phyloP scores from a whole-genome alignment of 352 stramenopile species.

The Phytophthora multivora region DNA sequence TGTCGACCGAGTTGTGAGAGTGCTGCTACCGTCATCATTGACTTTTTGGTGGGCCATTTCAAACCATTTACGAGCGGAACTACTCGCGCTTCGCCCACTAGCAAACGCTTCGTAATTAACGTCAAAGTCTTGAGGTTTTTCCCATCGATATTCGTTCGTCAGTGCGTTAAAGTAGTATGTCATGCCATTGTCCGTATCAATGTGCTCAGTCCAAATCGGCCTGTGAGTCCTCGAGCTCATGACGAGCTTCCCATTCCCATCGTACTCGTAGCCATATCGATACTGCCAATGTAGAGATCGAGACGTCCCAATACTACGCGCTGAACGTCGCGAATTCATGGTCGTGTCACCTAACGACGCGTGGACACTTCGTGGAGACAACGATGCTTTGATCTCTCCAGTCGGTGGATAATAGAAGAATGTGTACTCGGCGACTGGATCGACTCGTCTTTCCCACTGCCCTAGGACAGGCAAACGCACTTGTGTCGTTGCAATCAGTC shows the following conservation, averaged over 20 bases:
- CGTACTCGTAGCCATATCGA: slow-evolving; percentile 75
- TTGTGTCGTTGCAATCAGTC: slow-evolving; percentile 39
- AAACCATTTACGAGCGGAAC: slow-evolving; percentile 74
- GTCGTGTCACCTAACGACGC: slow-evolving; percentile 25
- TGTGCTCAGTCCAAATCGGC: slow-evolving; percentile 71
- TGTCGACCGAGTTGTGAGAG: slow-evolving; percentile 37
- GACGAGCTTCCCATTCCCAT: slow-evolving; percentile 43
- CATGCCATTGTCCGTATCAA: slow-evolving; percentile 48
- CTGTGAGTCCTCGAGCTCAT: slow-evolving; percentile 31
- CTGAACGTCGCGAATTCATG: slow-evolving; percentile 30
- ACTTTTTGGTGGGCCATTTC: slow-evolving; percentile 32
- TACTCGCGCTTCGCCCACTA: slow-evolving; percentile 38
- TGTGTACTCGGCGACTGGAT: slow-evolving; percentile 60
- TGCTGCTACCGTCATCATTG: slow-evolving; percentile 22
- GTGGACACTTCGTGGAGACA: slow-evolving; percentile 68
- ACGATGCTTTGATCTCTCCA: slow-evolving; percentile 48
- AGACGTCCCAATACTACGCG: slow-evolving; percentile 28
- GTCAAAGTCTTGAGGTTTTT: slow-evolving; percentile 68
- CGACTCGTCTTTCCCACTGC: slow-evolving; percentile 69
- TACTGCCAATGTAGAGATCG: slow-evolving; percentile 78
- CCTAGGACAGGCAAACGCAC: slow-evolving; percentile 38
- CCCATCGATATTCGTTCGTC: slow-evolving; percentile 81
- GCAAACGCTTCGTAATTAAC: slow-evolving; percentile 54
- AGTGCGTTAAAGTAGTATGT: slow-evolving; percentile 77
- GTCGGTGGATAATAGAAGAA: slow-evolving; percentile 75